Percentiles rank a stretch among this genome's conserved stretches.
phyloP scores from a whole-genome alignment of 148 eudicot species.

The Mesembryanthemum crystallinum region DNA sequence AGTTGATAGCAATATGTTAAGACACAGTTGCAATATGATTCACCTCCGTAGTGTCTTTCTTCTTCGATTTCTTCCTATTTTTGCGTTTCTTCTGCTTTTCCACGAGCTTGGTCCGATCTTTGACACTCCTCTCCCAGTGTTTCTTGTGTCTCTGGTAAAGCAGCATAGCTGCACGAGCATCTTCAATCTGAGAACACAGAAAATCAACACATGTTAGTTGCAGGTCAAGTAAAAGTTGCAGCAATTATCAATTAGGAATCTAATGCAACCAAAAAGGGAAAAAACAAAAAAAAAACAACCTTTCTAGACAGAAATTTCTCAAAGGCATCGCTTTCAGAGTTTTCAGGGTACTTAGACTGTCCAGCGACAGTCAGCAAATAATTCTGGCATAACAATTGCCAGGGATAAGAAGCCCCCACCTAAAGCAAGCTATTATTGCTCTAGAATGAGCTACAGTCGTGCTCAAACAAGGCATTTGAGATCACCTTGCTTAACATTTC shows the following conservation, averaged over 20 bases:
- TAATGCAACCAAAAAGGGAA: background rate
- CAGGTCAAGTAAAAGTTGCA: background rate
- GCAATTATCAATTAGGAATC: background rate
- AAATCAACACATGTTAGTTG: background rate
- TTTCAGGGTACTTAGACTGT: background rate
- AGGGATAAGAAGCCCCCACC: background rate
- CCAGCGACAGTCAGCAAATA: background rate
- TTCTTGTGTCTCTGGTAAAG: slow-evolving; percentile 72
- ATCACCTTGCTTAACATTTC: too few species aligned
- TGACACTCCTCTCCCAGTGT: slow-evolving; percentile 74
- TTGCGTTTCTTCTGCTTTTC: slow-evolving; percentile 77
- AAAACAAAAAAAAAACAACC: background rate
- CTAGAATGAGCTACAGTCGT: too few species aligned
- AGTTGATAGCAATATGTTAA: background rate
- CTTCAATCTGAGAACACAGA: slow-evolving; percentile 60
- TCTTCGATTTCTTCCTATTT: slow-evolving; percentile 42
- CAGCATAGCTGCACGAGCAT: slow-evolving; percentile 94
- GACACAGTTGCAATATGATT: slow-evolving; percentile 9
- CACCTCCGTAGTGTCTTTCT: slow-evolving; percentile 6
- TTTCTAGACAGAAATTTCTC: background rate
- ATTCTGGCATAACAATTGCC: background rate
- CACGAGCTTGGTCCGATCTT: slow-evolving; percentile 49
- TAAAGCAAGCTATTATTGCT: too few species aligned
- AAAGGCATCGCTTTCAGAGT: background rate
- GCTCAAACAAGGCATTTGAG: background rate